These are phyloP conservation scores for Leccinum imitatum DNA, from an alignment of 768 basidiomycete genomes.

Conservation along the genomic window DNA sequence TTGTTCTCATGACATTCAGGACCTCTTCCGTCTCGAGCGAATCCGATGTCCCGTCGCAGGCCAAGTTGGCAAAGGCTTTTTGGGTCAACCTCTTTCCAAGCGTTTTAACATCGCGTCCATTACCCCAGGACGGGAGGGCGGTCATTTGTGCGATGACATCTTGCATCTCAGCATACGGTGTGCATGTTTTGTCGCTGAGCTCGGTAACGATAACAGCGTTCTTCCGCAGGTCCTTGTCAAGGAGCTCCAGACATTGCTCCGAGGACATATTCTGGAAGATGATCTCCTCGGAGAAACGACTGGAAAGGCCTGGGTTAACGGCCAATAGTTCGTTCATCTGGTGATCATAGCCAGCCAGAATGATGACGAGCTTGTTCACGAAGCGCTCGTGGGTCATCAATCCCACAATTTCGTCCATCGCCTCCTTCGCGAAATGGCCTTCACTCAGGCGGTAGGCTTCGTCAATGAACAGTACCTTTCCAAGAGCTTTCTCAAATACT, in stretches of 20 bases:
- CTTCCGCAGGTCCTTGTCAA: conserved; percentile 48
- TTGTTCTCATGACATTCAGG: conserved; percentile 25
- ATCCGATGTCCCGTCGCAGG: conserved; percentile 16
- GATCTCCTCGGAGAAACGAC: conserved; percentile 68
- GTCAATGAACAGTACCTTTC: conserved; percentile 70
- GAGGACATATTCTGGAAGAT: conserved; percentile 54
- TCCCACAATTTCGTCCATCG: conserved; percentile 72
- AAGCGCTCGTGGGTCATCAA: conserved; percentile 59
- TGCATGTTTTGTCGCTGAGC: conserved; percentile 23
- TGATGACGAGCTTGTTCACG: conserved; percentile 61
- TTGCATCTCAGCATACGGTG: conserved; percentile 32
- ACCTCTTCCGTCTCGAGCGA: conserved; percentile 31
- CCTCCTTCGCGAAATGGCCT: conserved; percentile 69
- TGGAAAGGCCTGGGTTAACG: conserved; percentile 64
- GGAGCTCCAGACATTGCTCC: conserved; percentile 50
- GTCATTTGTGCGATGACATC: conserved; percentile 43
- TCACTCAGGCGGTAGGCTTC: conserved; percentile 67
- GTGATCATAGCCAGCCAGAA: conserved; percentile 69
- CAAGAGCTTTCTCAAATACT: conserved; percentile 63
- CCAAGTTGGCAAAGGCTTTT: conserved; percentile 35
- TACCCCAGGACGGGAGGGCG: conserved; percentile 59
- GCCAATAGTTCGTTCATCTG: conserved; percentile 63
- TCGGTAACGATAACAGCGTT: conserved; percentile 38
- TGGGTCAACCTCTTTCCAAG: conserved; percentile 50
- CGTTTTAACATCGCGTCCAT: conserved; percentile 62